phyloP scores from a whole-genome alignment of 257 asterid species.

The Lycium barbarum region DNA sequence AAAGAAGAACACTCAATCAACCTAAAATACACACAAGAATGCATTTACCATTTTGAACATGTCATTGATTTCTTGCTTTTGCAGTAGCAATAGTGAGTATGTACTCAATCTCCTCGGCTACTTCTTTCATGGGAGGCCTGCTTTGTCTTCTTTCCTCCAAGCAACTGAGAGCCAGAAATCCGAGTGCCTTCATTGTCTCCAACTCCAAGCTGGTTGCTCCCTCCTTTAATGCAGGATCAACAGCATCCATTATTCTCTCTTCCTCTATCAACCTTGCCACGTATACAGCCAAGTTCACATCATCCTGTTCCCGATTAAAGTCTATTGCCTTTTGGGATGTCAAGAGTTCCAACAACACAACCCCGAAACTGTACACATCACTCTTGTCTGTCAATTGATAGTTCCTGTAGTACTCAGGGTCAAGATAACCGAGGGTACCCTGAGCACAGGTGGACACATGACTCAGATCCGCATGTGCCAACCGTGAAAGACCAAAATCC shows the following conservation, averaged over 20 bases:
- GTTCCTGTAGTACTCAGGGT: slow-evolving; percentile 88
- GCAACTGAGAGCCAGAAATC: slow-evolving; percentile 80
- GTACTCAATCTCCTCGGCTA: slow-evolving; percentile 79
- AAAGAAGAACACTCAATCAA: not conserved
- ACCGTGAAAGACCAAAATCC: slow-evolving; percentile 83
- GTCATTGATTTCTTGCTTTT: slow-evolving; percentile 29
- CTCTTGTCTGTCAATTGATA: slow-evolving; percentile 91
- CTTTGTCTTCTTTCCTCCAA: slow-evolving; percentile 84
- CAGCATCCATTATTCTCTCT: slow-evolving; percentile 77
- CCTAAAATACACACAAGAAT: not conserved
- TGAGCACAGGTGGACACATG: slow-evolving; percentile 94
- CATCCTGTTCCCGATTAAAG: slow-evolving; percentile 66
- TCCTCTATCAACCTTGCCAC: slow-evolving; percentile 77
- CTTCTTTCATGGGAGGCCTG: slow-evolving; percentile 97
- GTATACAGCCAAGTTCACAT: slow-evolving; percentile 85
- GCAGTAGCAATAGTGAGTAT: slow-evolving; percentile 67
- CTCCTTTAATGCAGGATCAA: slow-evolving; percentile 74
- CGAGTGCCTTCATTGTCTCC: slow-evolving; percentile 94
- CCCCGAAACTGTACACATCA: slow-evolving; percentile 93
- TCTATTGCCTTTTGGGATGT: slow-evolving; percentile 92
- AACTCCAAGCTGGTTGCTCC: slow-evolving; percentile 62
- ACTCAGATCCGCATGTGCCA: slow-evolving; percentile 87
- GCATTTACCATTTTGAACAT: not conserved
- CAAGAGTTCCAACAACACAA: slow-evolving; percentile 79
- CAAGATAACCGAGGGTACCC: slow-evolving; percentile 93